Evolutionary conservation across 805 yeast genomes (phyloP), one percentile per base, ranked within the genome.

Genomic region (Saturnispora kantuleensis): DNA sequence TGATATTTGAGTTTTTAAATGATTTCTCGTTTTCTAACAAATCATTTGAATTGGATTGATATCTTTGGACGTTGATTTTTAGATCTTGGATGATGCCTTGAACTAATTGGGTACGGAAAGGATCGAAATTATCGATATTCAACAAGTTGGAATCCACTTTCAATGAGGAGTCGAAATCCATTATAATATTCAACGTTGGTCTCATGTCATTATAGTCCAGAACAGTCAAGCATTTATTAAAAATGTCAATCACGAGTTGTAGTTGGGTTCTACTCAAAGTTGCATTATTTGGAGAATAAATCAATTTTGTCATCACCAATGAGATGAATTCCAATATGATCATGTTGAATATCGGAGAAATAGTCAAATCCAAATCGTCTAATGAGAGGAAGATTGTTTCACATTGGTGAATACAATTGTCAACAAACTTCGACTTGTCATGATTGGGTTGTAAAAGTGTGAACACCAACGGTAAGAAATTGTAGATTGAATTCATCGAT

Each of bases 301-400:
- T 17, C 28, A 54, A 31, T 41, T 52, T 52, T 7, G 50, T 31
- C 16, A 46, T 33, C 4, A 47, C 29, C 3, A 50, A 36, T 12
- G 50, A 40, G 6, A 52, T 41, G 39, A 57, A 53, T 42, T 58
- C 61, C 10, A 57, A 37, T n/a, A 48, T 44, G 8, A 55, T 47
- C 40, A 58, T 52, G 17, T 56, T 35, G 16, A 42, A 50, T 8
- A 56, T 46, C 11, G 64, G 63, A 2, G 50, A 46, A 31, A 44
- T 37, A 2, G 41, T 42, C 12, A 57, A 15, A 16, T 52, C 39
- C 8, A 50, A 17, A 15, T 36, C 31, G 2, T 42, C 16, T 4
- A 51, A 29, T 9, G 33, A 36, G 12, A 46, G 45, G 12, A 47
- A 41, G 7, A 47, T 17, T 17, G 39, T 37, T 16, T 32, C 29